Conservation (phyloP, 163 green algal species). For the Trebouxiophyceae sp. region DNA sequence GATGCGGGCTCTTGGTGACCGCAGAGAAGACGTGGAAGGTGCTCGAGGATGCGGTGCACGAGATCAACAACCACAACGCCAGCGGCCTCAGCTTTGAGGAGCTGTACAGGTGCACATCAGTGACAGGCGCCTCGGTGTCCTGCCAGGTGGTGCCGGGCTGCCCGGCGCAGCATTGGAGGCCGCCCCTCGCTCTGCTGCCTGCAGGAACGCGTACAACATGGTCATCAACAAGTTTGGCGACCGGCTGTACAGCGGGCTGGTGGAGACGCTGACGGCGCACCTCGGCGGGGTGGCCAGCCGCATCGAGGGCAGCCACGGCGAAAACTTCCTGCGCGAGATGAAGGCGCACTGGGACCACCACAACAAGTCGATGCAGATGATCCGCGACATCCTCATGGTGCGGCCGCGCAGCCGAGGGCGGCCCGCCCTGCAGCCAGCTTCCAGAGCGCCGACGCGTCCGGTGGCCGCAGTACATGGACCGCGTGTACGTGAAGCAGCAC, state of each 20-base stretch:
- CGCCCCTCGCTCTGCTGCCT: background rate
- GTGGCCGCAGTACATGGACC: conserved; percentile 97
- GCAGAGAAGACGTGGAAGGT: conserved; percentile 90
- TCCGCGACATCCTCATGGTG: conserved; percentile 98
- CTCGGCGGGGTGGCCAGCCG: conserved; percentile 58
- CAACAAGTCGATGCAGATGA: conserved; percentile 93
- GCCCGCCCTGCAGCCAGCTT: background rate
- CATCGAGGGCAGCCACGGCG: conserved; percentile 67
- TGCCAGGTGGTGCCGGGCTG: too few species aligned
- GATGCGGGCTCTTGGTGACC: too few species aligned
- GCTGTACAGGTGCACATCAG: conserved; percentile 94
- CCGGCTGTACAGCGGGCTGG: conserved; percentile 85
- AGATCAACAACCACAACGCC: conserved; percentile 97
- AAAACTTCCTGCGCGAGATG: conserved; percentile 79
- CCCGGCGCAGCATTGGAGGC: too few species aligned
- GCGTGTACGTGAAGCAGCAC: conserved; percentile 87
- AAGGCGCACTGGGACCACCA: conserved; percentile 84
- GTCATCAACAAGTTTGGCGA: conserved; percentile 96
- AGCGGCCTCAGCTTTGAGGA: conserved; percentile 95
- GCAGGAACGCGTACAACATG: conserved; percentile 98
- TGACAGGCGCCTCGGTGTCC: too few species aligned
- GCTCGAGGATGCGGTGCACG: conserved; percentile 86
- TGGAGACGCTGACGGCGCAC: conserved; percentile 66
- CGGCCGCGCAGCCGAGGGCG: background rate
- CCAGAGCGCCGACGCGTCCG: background rate